Conservation (phyloP, 257 asterid genomes). For the Solanum chilense region DNA sequence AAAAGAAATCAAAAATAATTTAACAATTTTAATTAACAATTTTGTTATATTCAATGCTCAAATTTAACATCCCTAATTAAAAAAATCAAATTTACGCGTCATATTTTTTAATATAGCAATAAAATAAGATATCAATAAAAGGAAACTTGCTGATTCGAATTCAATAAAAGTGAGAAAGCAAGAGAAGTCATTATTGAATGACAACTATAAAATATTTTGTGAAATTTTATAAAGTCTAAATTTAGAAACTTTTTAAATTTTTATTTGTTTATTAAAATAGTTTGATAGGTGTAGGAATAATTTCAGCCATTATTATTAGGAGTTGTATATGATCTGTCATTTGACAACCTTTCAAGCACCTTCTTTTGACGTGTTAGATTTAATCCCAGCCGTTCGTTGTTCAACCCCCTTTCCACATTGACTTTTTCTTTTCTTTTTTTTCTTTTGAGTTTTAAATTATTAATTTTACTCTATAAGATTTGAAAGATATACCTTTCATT, state of each 20-base stretch:
- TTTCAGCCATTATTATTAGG: neutral
- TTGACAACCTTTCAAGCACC: neutral
- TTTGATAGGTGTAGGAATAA: neutral
- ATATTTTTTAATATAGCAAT: no score
- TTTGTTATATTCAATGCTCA: no score
- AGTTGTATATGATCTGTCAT: neutral
- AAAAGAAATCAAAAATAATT: no score
- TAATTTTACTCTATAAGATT: neutral
- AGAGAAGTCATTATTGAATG: neutral
- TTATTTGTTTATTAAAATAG: neutral
- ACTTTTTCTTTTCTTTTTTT: neutral
- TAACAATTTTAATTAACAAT: no score
- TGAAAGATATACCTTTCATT: neutral
- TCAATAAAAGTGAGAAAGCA: neutral
- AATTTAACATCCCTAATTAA: no score
- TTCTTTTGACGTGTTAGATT: neutral
- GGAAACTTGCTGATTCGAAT: neutral
- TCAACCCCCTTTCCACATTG: neutral
- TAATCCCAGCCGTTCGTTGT: neutral
- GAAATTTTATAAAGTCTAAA: neutral
- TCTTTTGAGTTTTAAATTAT: neutral
- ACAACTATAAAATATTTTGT: neutral
- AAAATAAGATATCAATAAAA: neutral
- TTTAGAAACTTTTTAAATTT: neutral
- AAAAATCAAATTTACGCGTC: rapidly evolving